These are phyloP conservation scores for Zizania latifolia DNA, from an alignment of 176 grass and related monocot genomes.

Conservation along the genomic window DNA sequence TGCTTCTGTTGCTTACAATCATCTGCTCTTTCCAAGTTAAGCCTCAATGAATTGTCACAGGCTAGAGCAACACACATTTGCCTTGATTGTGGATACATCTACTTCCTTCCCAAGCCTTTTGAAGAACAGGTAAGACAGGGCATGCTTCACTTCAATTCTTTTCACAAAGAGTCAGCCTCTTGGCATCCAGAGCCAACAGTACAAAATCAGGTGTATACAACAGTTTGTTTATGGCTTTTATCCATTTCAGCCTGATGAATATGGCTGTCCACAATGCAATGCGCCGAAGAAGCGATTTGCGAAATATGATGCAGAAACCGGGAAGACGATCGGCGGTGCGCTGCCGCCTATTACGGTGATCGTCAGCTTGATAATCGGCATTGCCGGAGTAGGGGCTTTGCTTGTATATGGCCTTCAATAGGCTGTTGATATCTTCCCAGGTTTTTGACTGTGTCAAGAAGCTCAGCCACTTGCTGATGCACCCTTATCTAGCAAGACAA, in stretches of 20 bases:
- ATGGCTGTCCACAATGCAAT: slow-evolving; percentile 92
- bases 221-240: slow-evolving; percentile 13
- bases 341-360: slow-evolving; percentile 70
- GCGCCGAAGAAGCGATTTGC: slow-evolving; percentile 92
- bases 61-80: slow-evolving; percentile 93
- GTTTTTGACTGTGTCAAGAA: slow-evolving; percentile 12
- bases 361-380: slow-evolving; percentile 58
- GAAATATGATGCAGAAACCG: slow-evolving; percentile 48
- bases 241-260: slow-evolving; percentile 60
- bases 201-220: not conserved
- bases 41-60: slow-evolving; percentile 21
- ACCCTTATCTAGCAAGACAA: too few relatives aligned
- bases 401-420: slow-evolving; percentile 92
- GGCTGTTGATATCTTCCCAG: not conserved
- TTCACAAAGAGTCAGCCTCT: slow-evolving; percentile 12
- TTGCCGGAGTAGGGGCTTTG: slow-evolving; percentile 73
- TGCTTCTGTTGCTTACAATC: not conserved
- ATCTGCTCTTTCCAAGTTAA: not conserved
- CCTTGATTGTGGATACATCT: slow-evolving; percentile 93
- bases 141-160: slow-evolving; percentile 5
- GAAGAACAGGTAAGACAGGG: slow-evolving; percentile 63
- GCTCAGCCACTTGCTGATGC: slow-evolving; percentile 26
- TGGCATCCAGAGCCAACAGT: not conserved
- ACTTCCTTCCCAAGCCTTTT: slow-evolving; percentile 85
- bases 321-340: slow-evolving; percentile 60